Percentiles rank a stretch among this genome's conserved stretches.
phyloP scores from a whole-genome alignment of 371 early-diverging fungal genomes.

The Mycotypha africana region DNA sequence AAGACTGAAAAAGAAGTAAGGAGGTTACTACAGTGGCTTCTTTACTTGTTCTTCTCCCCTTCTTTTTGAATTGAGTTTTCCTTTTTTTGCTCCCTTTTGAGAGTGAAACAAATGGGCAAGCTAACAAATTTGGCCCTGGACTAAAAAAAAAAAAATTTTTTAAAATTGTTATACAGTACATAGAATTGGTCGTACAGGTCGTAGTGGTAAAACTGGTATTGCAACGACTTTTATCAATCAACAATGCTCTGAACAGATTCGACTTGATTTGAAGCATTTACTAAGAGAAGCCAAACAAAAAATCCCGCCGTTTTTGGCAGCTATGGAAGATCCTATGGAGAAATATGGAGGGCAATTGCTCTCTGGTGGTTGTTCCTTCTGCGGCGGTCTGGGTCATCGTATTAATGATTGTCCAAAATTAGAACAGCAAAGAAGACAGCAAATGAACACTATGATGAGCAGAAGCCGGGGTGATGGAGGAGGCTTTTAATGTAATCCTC shows the following conservation, averaged over 20 bases:
- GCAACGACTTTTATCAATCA: conserved; percentile 96
- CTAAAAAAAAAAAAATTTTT: neutral
- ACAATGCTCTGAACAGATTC: conserved; percentile 79
- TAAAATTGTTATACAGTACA: conserved; percentile 54
- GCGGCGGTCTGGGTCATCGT: conserved; percentile 95
- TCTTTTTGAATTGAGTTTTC: too few relatives aligned
- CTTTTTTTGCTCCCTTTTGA: too few relatives aligned
- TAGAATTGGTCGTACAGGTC: conserved; percentile 98
- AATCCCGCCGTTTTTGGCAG: conserved; percentile 84
- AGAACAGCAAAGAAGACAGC: conserved; percentile 61
- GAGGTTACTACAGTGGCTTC: too few relatives aligned
- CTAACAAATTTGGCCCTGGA: too few relatives aligned
- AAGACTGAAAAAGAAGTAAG: too few relatives aligned
- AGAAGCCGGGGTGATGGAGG: conserved; percentile 35
- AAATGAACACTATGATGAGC: conserved; percentile 45
- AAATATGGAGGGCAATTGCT: conserved; percentile 64
- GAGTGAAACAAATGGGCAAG: too few relatives aligned
- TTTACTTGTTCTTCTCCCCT: too few relatives aligned
- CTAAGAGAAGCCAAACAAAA: conserved; percentile 90
- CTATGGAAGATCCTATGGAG: conserved; percentile 85
- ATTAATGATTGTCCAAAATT: conserved; percentile 89
- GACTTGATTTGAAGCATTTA: conserved; percentile 90
- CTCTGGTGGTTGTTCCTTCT: conserved; percentile 86
- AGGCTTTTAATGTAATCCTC: too few relatives aligned
- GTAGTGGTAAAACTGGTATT: conserved; percentile 94